A percentile compares a stretch with the other conserved stretches of the same genome.
Evolutionary conservation across 192 early-diverging fungal species (phyloP).

Genomic region (Linnemannia elongata): DNA sequence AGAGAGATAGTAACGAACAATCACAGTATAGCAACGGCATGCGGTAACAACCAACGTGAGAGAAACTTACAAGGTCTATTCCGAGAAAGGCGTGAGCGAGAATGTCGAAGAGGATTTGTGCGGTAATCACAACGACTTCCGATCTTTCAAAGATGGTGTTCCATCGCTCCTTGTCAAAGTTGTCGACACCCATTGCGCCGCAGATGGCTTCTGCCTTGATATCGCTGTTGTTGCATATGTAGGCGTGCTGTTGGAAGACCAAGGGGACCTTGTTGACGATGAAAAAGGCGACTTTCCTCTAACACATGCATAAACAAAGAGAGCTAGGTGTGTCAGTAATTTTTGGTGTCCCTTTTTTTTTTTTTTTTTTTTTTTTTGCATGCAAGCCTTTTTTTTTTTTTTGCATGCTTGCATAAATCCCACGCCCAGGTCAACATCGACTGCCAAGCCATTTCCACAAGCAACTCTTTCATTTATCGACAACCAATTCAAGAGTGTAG

Average conservation of each 20-base stretch:
- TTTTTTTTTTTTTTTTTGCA: background rate
- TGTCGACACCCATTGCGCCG: constrained; percentile 78
- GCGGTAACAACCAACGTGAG: background rate
- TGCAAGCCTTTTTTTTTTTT: background rate
- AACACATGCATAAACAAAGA: background rate
- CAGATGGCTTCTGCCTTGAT: constrained; percentile 74
- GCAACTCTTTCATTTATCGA: background rate
- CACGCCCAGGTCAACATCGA: background rate
- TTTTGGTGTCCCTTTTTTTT: background rate
- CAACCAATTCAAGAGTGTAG: background rate
- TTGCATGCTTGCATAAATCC: background rate
- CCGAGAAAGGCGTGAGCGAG: constrained; percentile 66
- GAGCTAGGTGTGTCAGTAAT: background rate
- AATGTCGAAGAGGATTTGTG: constrained; percentile 84
- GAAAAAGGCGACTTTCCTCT: constrained; percentile 73
- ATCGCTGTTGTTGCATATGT: constrained; percentile 77
- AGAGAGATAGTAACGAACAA: constrained; percentile 4
- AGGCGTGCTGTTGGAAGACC: constrained; percentile 85
- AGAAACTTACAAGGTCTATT: constrained; percentile 58
- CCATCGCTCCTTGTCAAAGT: constrained; percentile 74
- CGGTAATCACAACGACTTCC: constrained; percentile 89
- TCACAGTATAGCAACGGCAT: constrained; percentile 50
- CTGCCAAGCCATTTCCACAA: background rate
- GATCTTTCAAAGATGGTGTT: constrained; percentile 62
- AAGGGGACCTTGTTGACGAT: constrained; percentile 90